Percentiles rank a stretch among this genome's conserved stretches.
Evolutionary conservation across 495 filamentous ascomycete genomes (phyloP).

Genomic region (Aspergillus nidulans): DNA sequence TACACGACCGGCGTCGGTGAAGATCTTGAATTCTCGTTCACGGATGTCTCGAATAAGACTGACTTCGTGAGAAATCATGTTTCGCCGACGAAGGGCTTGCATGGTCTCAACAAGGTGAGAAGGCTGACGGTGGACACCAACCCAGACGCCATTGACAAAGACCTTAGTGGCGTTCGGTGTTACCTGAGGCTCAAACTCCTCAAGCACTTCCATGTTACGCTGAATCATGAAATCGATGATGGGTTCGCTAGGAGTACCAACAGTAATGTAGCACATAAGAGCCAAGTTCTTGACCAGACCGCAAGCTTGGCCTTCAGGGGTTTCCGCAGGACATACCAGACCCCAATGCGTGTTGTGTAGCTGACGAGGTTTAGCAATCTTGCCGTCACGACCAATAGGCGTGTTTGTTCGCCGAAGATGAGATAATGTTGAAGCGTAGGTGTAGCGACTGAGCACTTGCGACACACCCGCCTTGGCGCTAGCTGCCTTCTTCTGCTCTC

Average conservation of each 20-base stretch:
- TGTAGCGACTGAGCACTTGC: conserved; percentile 96
- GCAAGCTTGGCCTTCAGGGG: conserved; percentile 97
- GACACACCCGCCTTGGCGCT: conserved; percentile 93
- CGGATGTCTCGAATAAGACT: conserved; percentile 92
- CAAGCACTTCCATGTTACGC: conserved; percentile 89
- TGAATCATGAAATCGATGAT: conserved; percentile 93
- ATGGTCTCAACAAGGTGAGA: conserved; percentile 74
- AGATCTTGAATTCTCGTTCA: conserved; percentile 97
- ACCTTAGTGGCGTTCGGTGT: conserved; percentile 94
- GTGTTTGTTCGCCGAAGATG: conserved; percentile 97
- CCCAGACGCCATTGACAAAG: conserved; percentile 97
- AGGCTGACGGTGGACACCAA: conserved; percentile 79
- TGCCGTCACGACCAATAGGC: conserved; percentile 94
- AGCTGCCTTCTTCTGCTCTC: conserved; percentile 96
- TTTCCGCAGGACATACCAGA: conserved; percentile 94
- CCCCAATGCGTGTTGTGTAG: conserved; percentile 99
- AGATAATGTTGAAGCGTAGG: conserved; percentile 91
- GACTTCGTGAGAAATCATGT: conserved; percentile 80
- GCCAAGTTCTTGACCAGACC: conserved; percentile 97
- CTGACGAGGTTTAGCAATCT: conserved; percentile 96
- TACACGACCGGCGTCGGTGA: conserved; percentile 93
- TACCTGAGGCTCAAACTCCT: conserved; percentile 87
- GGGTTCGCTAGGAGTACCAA: conserved; percentile 82
- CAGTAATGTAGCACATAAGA: conserved; percentile 96
- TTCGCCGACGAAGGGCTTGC: conserved; percentile 67